Evolutionary conservation across 371 early-diverging fungal genomes (phyloP).

Genomic region (Rhizopus stolonifer): DNA sequence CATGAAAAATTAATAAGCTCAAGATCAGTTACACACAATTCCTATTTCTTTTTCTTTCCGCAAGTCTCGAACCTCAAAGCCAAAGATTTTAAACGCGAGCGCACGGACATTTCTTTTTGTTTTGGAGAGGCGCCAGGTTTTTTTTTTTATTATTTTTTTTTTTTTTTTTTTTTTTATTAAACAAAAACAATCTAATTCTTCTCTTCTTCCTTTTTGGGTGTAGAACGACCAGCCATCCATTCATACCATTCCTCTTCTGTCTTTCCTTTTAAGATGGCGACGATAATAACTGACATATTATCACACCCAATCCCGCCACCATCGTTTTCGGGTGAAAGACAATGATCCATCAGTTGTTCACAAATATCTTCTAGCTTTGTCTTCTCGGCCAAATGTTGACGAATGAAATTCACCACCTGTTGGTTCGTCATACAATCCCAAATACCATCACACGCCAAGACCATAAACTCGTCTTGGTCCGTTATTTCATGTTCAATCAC

Average conservation of each 20-base stretch:
- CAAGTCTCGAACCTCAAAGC: too few species aligned
- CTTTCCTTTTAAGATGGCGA: slow-evolving; percentile 80
- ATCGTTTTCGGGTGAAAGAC: slow-evolving; percentile 82
- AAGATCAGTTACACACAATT: too few species aligned
- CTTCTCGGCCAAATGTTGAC: slow-evolving; percentile 57
- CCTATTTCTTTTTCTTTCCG: too few species aligned
- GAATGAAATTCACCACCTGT: slow-evolving; percentile 82
- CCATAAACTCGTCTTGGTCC: slow-evolving; percentile 82
- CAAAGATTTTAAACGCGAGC: too few species aligned
- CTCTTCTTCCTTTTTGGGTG: too few species aligned
- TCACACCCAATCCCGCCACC: slow-evolving; percentile 94
- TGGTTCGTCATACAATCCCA: slow-evolving; percentile 97
- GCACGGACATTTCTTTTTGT: too few species aligned
- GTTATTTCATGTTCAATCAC: slow-evolving; percentile 58
- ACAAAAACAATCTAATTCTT: too few species aligned
- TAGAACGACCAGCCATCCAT: too few species aligned
- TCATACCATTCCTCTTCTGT: slow-evolving; percentile 74
- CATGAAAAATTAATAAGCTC: too few species aligned
- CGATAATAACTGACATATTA: slow-evolving; percentile 96
- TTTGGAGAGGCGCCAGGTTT: too few species aligned
- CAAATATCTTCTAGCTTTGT: slow-evolving; percentile 65
- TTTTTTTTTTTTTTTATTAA: too few species aligned
- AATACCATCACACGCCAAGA: slow-evolving; percentile 95
- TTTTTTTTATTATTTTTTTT: too few species aligned
- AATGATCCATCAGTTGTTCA: slow-evolving; percentile 88